These are phyloP conservation scores for Chlorella sp. DNA, from an alignment of 139 green algal genomes.

Conservation along the genomic window DNA sequence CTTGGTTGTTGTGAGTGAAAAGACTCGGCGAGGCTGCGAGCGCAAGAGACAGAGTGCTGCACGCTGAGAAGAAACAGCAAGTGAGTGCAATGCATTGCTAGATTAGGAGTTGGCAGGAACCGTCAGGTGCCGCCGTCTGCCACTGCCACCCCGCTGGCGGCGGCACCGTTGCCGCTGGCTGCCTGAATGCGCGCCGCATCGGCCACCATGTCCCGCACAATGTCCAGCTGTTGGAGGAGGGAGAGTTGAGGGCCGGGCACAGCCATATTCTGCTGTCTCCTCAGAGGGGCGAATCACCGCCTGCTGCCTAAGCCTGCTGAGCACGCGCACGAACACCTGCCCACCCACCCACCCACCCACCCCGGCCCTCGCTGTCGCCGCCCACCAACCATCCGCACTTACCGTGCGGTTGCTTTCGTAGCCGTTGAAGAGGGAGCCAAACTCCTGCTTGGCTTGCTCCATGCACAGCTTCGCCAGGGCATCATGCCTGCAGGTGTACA, in stretches of 20 bases:
- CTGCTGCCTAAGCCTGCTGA: background rate
- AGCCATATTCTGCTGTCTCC: background rate
- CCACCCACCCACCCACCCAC: background rate
- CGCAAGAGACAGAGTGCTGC: too few relatives aligned
- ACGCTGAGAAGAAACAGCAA: too few relatives aligned
- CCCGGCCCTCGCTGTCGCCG: background rate
- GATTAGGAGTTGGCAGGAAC: too few relatives aligned
- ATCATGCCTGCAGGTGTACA: slow-evolving; percentile 1
- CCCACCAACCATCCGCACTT: too few relatives aligned
- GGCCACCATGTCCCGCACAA: background rate
- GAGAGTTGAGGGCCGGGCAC: too few relatives aligned
- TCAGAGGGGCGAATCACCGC: background rate
- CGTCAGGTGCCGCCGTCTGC: too few relatives aligned
- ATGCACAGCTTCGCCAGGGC: background rate
- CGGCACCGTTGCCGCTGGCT: too few relatives aligned
- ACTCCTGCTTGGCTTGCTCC: background rate
- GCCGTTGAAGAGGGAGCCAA: background rate
- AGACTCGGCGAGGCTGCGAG: too few relatives aligned
- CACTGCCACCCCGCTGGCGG: too few relatives aligned
- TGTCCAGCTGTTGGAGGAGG: background rate
- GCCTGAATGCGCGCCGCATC: background rate
- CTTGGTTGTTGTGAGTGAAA: too few relatives aligned
- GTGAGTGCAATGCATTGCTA: too few relatives aligned
- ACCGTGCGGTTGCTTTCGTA: slow-evolving; percentile 18
- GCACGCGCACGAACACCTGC: background rate